Percentiles rank a stretch among this genome's conserved stretches.
These are phyloP conservation scores for Phtheirospermum japonicum DNA, from an alignment of 257 asterid genomes.

Conservation along the genomic window DNA sequence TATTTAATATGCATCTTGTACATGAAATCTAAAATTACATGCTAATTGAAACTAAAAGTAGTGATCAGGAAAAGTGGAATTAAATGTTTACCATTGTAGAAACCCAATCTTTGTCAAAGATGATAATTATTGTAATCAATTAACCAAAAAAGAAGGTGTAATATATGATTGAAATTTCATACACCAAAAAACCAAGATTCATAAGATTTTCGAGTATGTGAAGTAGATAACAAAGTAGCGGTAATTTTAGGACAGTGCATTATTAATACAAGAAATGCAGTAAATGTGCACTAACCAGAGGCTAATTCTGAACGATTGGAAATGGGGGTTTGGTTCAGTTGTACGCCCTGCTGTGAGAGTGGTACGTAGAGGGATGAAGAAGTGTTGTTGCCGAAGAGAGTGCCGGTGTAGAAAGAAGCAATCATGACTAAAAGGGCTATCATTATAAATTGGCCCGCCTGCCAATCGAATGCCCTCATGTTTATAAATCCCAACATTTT, in stretches of 20 bases:
- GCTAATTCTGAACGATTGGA: slow-evolving; percentile 31
- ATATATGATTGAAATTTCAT: too few relatives aligned
- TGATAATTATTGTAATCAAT: not conserved
- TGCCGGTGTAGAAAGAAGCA: slow-evolving; percentile 78
- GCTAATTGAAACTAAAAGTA: too few relatives aligned
- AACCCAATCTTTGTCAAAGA: not conserved
- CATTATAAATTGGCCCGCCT: slow-evolving; percentile 58
- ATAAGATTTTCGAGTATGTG: not conserved
- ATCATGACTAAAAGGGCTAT: slow-evolving; percentile 61
- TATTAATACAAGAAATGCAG: slow-evolving; percentile 11
- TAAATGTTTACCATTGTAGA: slow-evolving; percentile 1
- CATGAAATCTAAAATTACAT: too few relatives aligned
- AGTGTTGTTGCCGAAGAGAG: slow-evolving; percentile 54
- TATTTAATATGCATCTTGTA: too few relatives aligned
- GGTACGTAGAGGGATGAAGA: slow-evolving; percentile 31
- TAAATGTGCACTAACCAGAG: slow-evolving; percentile 34
- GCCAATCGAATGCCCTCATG: slow-evolving; percentile 72
- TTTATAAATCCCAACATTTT: slow-evolving; percentile 43
- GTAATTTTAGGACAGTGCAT: not conserved
- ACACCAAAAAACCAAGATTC: not conserved
- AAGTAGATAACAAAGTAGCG: too few relatives aligned
- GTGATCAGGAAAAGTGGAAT: not conserved
- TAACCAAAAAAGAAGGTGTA: too few relatives aligned
- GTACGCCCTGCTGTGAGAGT: slow-evolving; percentile 30
- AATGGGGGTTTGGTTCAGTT: slow-evolving; percentile 26